Evolutionary conservation across 1,284 basidiomycete genomes (phyloP), one percentile per base, ranked within the genome.

Genomic region (Rhodotorula sp.): DNA sequence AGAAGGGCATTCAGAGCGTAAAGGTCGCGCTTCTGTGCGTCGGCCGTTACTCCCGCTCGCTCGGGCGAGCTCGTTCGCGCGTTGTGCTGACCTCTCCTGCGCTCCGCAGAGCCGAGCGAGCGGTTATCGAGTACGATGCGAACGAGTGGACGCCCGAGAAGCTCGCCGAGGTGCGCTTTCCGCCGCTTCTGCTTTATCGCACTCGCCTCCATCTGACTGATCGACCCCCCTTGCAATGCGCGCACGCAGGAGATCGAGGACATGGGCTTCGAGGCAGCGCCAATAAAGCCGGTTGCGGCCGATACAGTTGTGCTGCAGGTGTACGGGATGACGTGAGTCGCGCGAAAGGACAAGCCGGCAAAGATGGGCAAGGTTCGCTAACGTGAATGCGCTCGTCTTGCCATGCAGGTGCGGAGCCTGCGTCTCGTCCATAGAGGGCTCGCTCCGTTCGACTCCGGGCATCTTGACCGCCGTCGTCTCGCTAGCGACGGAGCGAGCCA

Each of bases 311-410:
- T 87, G 23, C 85, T 97, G 44, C 88, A 88, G 46, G 86, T 97
- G 77, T 95, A 90, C 79, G 94, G 93, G 77, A 95, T 97, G 92
- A 93, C 91, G 34, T 94, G 90, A 78, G 88, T 89, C 93, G 90
- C 78, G 88, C 89, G 13, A 77, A 60, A 45, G 27, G 27, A 34
- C 14, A 27, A 34, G 53, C 17, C 34, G 34, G 34, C 34, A 34
- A 34, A 34, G 54, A 55, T 8, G 13, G 48, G 27, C 8, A 25
- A 8, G 16, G 8, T 7, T 34, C 42, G 34, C 41, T 57, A 8
- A 44, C 23, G 12, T 7, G 3, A 2, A 34, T 34, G 34, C 34
- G 34, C 34, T 49, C 41, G 23, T 10, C 23, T 46, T 41, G 21
- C 25, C n/a, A 12, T 9, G 16, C 60, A 70, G 70, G 25, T 76